A percentile compares a stretch with the other conserved stretches of the same genome.
These are phyloP conservation scores for Schizothecium vesticola DNA, from an alignment of 495 filamentous ascomycete genomes.

Conservation along the genomic window DNA sequence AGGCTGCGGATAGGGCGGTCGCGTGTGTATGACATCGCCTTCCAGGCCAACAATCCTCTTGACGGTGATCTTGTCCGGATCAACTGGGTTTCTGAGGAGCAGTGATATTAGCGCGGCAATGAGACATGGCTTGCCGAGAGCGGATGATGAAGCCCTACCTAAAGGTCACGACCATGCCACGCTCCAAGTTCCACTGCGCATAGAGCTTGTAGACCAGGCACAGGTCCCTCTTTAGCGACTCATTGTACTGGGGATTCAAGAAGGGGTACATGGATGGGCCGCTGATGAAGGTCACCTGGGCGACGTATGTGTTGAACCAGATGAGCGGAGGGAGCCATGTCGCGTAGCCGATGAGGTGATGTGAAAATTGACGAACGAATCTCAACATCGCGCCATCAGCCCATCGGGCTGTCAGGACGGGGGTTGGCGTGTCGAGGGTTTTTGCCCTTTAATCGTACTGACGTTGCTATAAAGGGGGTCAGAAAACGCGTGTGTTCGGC, in stretches of 20 bases:
- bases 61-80: constrained; percentile 54
- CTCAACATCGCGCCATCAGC: constrained; percentile 28
- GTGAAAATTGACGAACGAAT: constrained; percentile 34
- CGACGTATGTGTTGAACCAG: constrained; percentile 59
- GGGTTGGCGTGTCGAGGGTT: constrained; percentile 10
- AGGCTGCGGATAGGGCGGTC: constrained; percentile 53
- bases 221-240: constrained; percentile 50
- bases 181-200: constrained; percentile 37
- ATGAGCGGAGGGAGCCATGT: constrained; percentile 59
- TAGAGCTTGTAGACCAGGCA: constrained; percentile 47
- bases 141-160: constrained; percentile 27
- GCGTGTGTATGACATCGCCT: constrained; percentile 61
- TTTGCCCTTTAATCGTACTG: constrained; percentile 16
- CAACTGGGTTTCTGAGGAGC: constrained; percentile 53
- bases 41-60: constrained; percentile 68
- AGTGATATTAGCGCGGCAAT: not conserved
- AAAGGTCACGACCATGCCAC: constrained; percentile 52
- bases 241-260: constrained; percentile 59
- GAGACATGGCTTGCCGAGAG: not conserved
- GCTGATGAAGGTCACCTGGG: constrained; percentile 55
- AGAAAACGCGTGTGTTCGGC: not conserved
- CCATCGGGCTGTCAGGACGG: constrained; percentile 20
- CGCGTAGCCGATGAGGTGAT: constrained; percentile 47
- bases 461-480: not conserved
- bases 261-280: constrained; percentile 76